A percentile compares a stretch with the other conserved stretches of the same genome.
phyloP scores from a whole-genome alignment of 1,139 yeast species.

The Lodderomyces pseudojiufengensis region DNA sequence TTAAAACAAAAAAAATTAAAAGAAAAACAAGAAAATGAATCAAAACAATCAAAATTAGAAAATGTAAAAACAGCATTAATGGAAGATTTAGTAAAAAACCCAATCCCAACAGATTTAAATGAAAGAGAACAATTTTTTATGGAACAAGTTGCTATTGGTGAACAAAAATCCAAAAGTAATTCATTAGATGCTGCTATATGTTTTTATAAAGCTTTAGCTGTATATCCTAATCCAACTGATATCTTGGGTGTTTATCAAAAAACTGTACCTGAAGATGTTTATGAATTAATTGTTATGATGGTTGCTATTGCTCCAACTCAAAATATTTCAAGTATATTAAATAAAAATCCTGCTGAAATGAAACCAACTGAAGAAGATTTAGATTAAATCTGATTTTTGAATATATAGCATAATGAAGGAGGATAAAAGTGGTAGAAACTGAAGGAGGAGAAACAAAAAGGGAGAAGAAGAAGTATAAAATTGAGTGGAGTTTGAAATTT shows the following conservation, averaged over 20 bases:
- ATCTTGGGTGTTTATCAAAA: conserved; percentile 85
- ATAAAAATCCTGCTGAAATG: conserved; percentile 27
- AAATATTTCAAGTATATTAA: conserved; percentile 66
- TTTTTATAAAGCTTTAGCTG: conserved; percentile 92
- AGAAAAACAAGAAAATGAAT: conserved; percentile 54
- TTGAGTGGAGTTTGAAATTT: no score
- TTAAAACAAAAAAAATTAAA: conserved; percentile 56
- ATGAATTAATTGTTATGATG: conserved; percentile 82
- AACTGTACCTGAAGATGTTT: conserved; percentile 75
- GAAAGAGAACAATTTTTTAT: conserved; percentile 78
- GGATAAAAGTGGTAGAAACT: no score
- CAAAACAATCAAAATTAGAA: conserved; percentile 58
- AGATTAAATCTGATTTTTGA: no score
- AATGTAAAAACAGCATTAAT: conserved; percentile 59
- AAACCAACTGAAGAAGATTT: conserved; percentile 38
- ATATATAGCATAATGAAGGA: no score
- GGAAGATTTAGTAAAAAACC: conserved; percentile 62
- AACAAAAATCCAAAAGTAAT: conserved; percentile 57
- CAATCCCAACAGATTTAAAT: conserved; percentile 67
- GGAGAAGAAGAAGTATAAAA: no score
- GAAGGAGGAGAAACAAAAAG: no score
- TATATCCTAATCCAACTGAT: conserved; percentile 93
- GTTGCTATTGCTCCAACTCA: conserved; percentile 87
- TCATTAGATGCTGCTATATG: conserved; percentile 78
- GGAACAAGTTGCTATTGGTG: conserved; percentile 82